phyloP scores from a whole-genome alignment of 331 rosid species.

The Arachis monticola region DNA sequence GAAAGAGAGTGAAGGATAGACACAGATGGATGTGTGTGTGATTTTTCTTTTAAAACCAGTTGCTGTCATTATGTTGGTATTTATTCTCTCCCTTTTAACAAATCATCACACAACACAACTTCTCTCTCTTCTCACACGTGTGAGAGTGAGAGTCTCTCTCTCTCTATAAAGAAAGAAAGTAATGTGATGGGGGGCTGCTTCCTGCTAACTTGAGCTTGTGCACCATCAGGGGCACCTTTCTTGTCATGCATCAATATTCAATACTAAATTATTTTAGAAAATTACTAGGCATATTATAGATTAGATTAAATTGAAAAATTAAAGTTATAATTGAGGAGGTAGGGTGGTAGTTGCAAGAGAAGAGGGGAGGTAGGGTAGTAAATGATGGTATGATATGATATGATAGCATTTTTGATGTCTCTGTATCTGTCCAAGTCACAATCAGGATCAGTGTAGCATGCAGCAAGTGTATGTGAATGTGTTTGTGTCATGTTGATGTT shows the following conservation, averaged over 20 bases:
- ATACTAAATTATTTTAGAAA: too few species aligned
- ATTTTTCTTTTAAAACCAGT: slow-evolving; percentile 40
- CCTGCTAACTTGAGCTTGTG: slow-evolving; percentile 51
- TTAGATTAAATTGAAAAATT: too few species aligned
- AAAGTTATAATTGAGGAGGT: slow-evolving; percentile 24
- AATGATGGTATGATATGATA: slow-evolving; percentile 17
- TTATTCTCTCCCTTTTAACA: slow-evolving; percentile 39
- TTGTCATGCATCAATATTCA: slow-evolving; percentile 52
- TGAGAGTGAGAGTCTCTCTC: slow-evolving; percentile 46
- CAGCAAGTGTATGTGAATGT: slow-evolving; percentile 4
- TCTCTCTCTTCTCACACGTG: slow-evolving; percentile 47
- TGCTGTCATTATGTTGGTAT: slow-evolving; percentile 41
- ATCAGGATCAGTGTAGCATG: slow-evolving; percentile 13
- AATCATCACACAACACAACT: slow-evolving; percentile 43
- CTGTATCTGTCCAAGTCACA: slow-evolving; percentile 27
- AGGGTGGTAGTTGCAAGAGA: too few species aligned
- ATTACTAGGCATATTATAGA: too few species aligned
- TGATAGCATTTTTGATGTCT: too few species aligned
- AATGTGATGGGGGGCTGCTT: slow-evolving; percentile 50
- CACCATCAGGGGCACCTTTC: slow-evolving; percentile 66
- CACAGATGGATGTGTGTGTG: slow-evolving; percentile 1
- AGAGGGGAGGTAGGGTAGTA: not conserved
- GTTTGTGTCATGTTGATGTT: not conserved
- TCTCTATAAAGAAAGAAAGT: slow-evolving; percentile 46
- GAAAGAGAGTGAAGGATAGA: not conserved